Percentiles rank a stretch among this genome's conserved stretches.
These are phyloP conservation scores for Pseudogymnoascus sp. DNA, from an alignment of 2,329 filamentous ascomycete species.

Conservation along the genomic window DNA sequence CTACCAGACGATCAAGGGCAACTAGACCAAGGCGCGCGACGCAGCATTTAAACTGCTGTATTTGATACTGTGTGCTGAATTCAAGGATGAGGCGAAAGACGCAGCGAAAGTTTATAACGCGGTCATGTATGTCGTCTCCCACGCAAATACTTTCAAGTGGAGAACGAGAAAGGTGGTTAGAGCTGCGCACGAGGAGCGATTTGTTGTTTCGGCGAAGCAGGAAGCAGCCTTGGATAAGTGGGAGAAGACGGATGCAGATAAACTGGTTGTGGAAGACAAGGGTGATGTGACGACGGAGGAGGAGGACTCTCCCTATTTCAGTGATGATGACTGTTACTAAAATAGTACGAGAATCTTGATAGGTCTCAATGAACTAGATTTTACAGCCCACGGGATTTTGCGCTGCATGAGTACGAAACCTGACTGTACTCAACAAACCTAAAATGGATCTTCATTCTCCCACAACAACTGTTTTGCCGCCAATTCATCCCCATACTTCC, in stretches of 20 bases:
- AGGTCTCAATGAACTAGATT: neutral
- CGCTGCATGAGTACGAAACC: too few species aligned
- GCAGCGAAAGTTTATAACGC: conserved; percentile 20
- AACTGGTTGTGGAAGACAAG: conserved; percentile 1
- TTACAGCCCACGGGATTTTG: too few species aligned
- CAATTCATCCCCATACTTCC: neutral
- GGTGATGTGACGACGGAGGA: conserved; percentile 15
- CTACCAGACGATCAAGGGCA: neutral
- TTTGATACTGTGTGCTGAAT: conserved; percentile 19
- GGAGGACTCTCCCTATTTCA: conserved; percentile 9
- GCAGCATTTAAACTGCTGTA: conserved; percentile 22
- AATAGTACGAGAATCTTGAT: neutral
- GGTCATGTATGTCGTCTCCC: conserved; percentile 23
- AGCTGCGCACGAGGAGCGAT: conserved; percentile 22
- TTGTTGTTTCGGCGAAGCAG: conserved; percentile 22
- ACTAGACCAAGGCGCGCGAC: conserved; percentile 20
- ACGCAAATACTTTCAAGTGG: conserved; percentile 23
- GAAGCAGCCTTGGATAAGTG: conserved; percentile 20
- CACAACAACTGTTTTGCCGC: neutral
- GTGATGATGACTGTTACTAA: neutral
- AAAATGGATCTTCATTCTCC: neutral
- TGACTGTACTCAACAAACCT: neutral
- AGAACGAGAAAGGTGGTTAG: conserved; percentile 20
- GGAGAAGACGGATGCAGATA: conserved; percentile 14
- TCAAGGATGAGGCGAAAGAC: conserved; percentile 20